Conservation (phyloP, 192 early-diverging fungal genomes). For the Entophlyctis luteolus region DNA sequence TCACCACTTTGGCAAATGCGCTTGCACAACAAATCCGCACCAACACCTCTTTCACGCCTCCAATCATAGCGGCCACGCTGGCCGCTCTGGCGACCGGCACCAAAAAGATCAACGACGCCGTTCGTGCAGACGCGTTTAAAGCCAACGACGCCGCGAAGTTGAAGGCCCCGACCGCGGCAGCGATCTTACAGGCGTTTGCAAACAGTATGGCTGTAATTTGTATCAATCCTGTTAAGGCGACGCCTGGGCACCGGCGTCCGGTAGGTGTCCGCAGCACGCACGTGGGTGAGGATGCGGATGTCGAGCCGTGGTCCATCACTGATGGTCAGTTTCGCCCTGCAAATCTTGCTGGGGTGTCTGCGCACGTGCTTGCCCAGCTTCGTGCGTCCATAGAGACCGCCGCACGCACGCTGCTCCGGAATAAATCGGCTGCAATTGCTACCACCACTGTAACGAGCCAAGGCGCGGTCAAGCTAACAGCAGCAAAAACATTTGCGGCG, state of each 20-base stretch:
- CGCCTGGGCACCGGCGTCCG: background rate
- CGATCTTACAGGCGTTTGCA: conserved; percentile 13
- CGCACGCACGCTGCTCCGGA: too few relatives aligned
- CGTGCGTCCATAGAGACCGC: background rate
- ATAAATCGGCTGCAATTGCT: too few relatives aligned
- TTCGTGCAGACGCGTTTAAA: background rate
- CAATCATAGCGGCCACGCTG: conserved; percentile 8
- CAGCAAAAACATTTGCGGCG: too few relatives aligned
- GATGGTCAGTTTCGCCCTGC: background rate
- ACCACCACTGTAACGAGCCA: too few relatives aligned
- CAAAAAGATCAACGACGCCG: conserved; percentile 22
- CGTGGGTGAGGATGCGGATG: background rate
- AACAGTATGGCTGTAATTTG: background rate
- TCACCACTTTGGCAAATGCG: conserved; percentile 10
- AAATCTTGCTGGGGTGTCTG: background rate
- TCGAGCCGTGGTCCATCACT: background rate
- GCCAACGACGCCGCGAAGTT: background rate
- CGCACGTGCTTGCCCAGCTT: background rate
- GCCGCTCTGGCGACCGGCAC: conserved; percentile 15
- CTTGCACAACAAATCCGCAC: conserved; percentile 2
- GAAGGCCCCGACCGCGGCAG: conserved; percentile 2
- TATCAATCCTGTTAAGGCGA: background rate
- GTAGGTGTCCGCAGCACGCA: background rate
- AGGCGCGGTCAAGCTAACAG: too few relatives aligned
- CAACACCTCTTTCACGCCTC: background rate